A percentile compares a stretch with the other conserved stretches of the same genome.
phyloP scores from a whole-genome alignment of 106 monocot species.

The Dendrobium catenatum region DNA sequence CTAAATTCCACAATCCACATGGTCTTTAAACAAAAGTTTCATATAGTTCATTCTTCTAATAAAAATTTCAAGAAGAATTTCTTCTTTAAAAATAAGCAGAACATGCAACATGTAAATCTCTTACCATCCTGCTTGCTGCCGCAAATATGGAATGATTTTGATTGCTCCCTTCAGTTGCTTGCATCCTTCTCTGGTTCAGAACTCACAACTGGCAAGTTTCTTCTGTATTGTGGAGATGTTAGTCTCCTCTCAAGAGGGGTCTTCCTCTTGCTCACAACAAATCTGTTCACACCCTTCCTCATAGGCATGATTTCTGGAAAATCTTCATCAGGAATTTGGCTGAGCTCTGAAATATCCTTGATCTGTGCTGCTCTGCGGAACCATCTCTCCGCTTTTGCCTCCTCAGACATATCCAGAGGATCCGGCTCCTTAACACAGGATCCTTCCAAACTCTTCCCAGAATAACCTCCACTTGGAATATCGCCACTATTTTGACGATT shows the following conservation, averaged over 20 bases:
- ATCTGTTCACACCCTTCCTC: conserved; percentile 93
- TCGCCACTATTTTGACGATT: conserved; percentile 11
- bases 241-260: conserved; percentile 90
- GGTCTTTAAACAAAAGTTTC: too few relatives aligned
- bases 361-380: conserved; percentile 90
- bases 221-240: conserved; percentile 78
- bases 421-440: conserved; percentile 80
- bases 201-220: conserved; percentile 65
- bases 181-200: conserved; percentile 53
- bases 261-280: conserved; percentile 96
- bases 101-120: not conserved
- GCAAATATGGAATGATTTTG: not conserved
- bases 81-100: not conserved
- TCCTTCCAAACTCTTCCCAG: conserved; percentile 91
- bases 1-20: too few relatives aligned
- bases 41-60: not conserved
- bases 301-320: conserved; percentile 98
- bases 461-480: conserved; percentile 15
- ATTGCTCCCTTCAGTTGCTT: not conserved
- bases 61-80: not conserved
- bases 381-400: conserved; percentile 97
- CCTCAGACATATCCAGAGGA: conserved; percentile 98
- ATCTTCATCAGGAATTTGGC: conserved; percentile 92
- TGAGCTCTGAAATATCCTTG: conserved; percentile 90
- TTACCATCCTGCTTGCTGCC: too few relatives aligned